These are phyloP conservation scores for Escovopsis sp. DNA, from an alignment of 2,329 filamentous ascomycete species.

Conservation along the genomic window DNA sequence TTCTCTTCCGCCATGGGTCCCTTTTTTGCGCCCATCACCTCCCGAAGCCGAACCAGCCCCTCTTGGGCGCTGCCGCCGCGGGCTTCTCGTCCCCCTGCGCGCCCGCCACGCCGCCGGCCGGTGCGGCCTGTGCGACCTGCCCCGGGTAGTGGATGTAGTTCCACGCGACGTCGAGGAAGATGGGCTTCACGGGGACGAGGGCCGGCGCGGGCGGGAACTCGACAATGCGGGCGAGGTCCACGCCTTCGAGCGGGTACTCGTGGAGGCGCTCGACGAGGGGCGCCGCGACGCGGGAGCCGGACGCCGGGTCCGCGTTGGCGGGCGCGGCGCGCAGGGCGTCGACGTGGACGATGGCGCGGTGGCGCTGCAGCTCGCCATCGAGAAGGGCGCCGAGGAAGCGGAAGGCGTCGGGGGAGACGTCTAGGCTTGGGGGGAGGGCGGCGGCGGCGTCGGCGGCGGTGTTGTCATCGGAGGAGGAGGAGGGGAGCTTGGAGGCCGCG, in stretches of 20 bases:
- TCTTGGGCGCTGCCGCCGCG: conserved; percentile 40
- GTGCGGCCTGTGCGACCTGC: conserved; percentile 24
- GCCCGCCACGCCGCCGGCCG: conserved; percentile 13
- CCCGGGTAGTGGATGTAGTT: conserved; percentile 92
- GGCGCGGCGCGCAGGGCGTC: conserved; percentile 45
- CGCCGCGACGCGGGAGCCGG: conserved; percentile 9
- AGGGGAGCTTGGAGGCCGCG: conserved; percentile 33
- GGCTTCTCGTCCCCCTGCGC: conserved; percentile 22
- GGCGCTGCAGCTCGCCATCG: conserved; percentile 58
- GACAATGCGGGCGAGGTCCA: conserved; percentile 69
- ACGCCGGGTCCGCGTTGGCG: conserved; percentile 26
- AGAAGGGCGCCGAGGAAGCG: conserved; percentile 47
- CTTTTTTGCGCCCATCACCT: conserved; percentile 29
- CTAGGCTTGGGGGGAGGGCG: conserved; percentile 44
- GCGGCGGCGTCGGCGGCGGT: conserved; percentile 12
- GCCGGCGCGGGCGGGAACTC: conserved; percentile 74
- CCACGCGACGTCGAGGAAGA: conserved; percentile 94
- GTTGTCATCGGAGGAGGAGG: too few species aligned
- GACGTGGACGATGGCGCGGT: conserved; percentile 75
- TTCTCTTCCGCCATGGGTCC: too few species aligned
- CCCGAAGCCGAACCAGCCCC: conserved; percentile 66
- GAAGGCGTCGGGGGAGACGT: conserved; percentile 45
- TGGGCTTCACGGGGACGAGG: conserved; percentile 77
- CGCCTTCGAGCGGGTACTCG: conserved; percentile 55
- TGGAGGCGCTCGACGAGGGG: conserved; percentile 63